phyloP scores from a whole-genome alignment of 805 yeast species.

The Wickerhamiella azyma region DNA sequence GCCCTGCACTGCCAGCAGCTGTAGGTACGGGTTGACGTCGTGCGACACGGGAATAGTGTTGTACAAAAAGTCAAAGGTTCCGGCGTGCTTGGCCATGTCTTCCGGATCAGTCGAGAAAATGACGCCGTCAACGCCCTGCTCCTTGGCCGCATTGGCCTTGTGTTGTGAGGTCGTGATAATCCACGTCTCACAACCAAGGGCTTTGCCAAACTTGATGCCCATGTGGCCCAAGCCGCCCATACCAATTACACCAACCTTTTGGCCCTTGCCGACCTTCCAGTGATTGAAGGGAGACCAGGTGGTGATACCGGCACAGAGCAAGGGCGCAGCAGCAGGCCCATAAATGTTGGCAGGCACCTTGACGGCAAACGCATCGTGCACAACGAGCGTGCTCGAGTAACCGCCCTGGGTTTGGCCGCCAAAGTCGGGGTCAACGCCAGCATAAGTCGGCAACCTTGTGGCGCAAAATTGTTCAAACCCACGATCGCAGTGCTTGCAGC shows the following conservation, averaged over 20 bases:
- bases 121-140: conserved; percentile 44
- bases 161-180: conserved; percentile 39
- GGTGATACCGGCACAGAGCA: conserved; percentile 68
- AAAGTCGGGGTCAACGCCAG: conserved; percentile 30
- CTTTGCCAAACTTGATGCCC: conserved; percentile 44
- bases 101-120: conserved; percentile 36
- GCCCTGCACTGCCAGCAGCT: conserved; percentile 43
- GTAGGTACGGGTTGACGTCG: conserved; percentile 36
- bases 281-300: conserved; percentile 50
- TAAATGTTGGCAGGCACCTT: conserved; percentile 45
- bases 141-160: conserved; percentile 40
- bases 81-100: conserved; percentile 25
- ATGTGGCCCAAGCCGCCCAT: conserved; percentile 58
- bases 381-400: conserved; percentile 20
- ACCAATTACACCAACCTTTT: conserved; percentile 46
- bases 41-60: conserved; percentile 39
- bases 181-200: conserved; percentile 49
- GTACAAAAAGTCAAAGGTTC: conserved; percentile 38
- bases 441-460: conserved; percentile 39
- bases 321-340: conserved; percentile 49
- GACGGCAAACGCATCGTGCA: conserved; percentile 49
- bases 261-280: conserved; percentile 36
- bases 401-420: conserved; percentile 57
- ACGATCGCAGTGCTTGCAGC: conserved; percentile 45
- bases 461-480: conserved; percentile 48